phyloP scores from a whole-genome alignment of 2,329 filamentous ascomycete genomes.

The Epichloe brachyelytri region DNA sequence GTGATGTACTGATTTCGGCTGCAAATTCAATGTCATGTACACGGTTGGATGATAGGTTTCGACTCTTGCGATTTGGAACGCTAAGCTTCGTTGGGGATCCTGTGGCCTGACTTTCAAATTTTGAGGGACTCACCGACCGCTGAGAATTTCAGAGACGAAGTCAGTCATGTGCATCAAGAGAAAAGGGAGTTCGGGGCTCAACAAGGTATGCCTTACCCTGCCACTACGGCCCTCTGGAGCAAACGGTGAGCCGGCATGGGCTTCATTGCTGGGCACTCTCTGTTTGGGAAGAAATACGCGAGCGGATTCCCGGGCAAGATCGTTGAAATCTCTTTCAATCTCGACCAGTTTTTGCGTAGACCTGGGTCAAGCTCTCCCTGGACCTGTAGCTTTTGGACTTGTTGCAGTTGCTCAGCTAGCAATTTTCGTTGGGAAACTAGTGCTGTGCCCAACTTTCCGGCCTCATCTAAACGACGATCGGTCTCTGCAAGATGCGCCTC shows the following conservation, averaged over 20 bases:
- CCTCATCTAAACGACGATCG: slow-evolving; percentile 79
- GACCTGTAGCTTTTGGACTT: slow-evolving; percentile 66
- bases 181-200: background rate
- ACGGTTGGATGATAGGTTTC: slow-evolving; percentile 78
- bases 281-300: slow-evolving; percentile 80
- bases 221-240: slow-evolving; percentile 38
- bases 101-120: slow-evolving; percentile 73
- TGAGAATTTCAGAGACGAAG: slow-evolving; percentile 19
- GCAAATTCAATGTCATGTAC: slow-evolving; percentile 96
- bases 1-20: slow-evolving; percentile 91
- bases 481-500: slow-evolving; percentile 89
- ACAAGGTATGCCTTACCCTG: slow-evolving; percentile 33
- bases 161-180: background rate
- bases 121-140: slow-evolving; percentile 59
- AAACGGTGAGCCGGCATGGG: slow-evolving; percentile 37
- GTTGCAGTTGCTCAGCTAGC: slow-evolving; percentile 66
- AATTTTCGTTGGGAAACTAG: slow-evolving; percentile 79
- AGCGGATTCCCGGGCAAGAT: slow-evolving; percentile 80
- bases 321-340: slow-evolving; percentile 89
- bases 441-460: slow-evolving; percentile 76
- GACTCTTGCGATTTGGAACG: slow-evolving; percentile 74
- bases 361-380: slow-evolving; percentile 74
- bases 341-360: slow-evolving; percentile 68
- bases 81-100: slow-evolving; percentile 81
- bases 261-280: slow-evolving; percentile 59